Percentiles rank a stretch among this genome's conserved stretches.
phyloP scores from a whole-genome alignment of 441 rosid species.

The Pelargonium cotyledonis region DNA sequence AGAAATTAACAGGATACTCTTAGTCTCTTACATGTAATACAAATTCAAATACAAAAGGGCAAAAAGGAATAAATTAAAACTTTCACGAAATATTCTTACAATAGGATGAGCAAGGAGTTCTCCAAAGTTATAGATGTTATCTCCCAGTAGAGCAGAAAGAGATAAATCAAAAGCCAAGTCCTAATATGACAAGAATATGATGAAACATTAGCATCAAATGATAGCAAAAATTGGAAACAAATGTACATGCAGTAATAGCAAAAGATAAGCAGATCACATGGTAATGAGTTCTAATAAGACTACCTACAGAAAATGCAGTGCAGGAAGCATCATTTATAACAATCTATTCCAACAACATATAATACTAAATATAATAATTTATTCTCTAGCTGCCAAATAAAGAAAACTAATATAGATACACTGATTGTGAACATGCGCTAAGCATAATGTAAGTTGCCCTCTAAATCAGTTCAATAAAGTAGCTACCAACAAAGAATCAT shows the following conservation, averaged over 20 bases:
- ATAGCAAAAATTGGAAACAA: background rate
- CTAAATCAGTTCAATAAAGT: background rate
- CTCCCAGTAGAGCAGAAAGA: constrained; percentile 90
- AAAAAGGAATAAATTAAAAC: background rate
- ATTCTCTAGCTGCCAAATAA: background rate
- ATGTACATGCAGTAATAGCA: background rate
- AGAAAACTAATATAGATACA: background rate
- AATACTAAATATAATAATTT: background rate
- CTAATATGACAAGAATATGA: constrained; percentile 31
- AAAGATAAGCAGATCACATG: no score
- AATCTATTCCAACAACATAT: background rate
- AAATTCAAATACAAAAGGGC: background rate
- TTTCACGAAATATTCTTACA: constrained; percentile 40
- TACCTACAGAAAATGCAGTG: no score
- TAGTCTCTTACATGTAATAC: no score
- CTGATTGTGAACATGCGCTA: background rate
- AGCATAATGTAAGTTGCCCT: background rate
- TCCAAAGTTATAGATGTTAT: constrained; percentile 92
- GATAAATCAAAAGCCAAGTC: constrained; percentile 97
- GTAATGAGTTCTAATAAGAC: no score
- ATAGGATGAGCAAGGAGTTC: constrained; percentile 97
- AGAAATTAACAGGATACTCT: no score
- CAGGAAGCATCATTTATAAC: background rate
- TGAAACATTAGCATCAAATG: constrained; percentile 7
- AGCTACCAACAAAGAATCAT: background rate